Percentiles rank a stretch among this genome's conserved stretches.
phyloP scores from a whole-genome alignment of 2,329 filamentous ascomycete species.

The Hypoxylon sp. region DNA sequence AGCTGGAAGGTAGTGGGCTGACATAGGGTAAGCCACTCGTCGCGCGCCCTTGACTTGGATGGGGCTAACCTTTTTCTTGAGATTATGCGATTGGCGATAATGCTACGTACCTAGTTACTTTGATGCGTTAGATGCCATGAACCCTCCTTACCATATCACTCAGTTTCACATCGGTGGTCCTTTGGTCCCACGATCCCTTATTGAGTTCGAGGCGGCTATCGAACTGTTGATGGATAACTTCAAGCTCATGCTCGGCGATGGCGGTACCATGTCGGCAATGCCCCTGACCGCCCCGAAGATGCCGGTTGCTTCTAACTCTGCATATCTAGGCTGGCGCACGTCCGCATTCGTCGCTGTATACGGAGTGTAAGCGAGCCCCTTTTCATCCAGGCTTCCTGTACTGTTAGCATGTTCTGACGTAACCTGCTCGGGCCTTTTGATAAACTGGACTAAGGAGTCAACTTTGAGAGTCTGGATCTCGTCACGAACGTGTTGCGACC shows the following conservation, averaged over 20 bases:
- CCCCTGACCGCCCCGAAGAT: conserved; percentile 45
- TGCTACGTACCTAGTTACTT: conserved; percentile 27
- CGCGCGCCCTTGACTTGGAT: not conserved
- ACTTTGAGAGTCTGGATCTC: too few relatives aligned
- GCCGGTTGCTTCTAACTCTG: conserved; percentile 47
- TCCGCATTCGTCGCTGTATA: not conserved
- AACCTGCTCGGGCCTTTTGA: too few relatives aligned
- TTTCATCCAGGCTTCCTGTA: too few relatives aligned
- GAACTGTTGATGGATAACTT: conserved; percentile 47
- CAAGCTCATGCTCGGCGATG: conserved; percentile 43
- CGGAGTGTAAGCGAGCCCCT: not conserved
- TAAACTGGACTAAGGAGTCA: too few relatives aligned
- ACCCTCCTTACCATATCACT: conserved; percentile 28
- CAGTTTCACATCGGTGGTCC: conserved; percentile 35
- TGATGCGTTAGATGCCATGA: conserved; percentile 23
- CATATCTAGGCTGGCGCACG: conserved; percentile 50
- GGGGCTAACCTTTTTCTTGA: not conserved
- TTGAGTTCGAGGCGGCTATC: conserved; percentile 5
- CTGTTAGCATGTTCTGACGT: too few relatives aligned
- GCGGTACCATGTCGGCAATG: conserved; percentile 46
- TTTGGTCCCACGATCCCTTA: conserved; percentile 28
- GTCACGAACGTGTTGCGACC: too few relatives aligned
- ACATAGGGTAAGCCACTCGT: conserved; percentile 29
- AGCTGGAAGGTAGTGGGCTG: conserved; percentile 25
- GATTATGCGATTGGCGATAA: conserved; percentile 8